Evolutionary conservation across 106 monocot genomes (phyloP), one percentile per base, ranked within the genome.

Genomic region (Xerophyta viscosa): DNA sequence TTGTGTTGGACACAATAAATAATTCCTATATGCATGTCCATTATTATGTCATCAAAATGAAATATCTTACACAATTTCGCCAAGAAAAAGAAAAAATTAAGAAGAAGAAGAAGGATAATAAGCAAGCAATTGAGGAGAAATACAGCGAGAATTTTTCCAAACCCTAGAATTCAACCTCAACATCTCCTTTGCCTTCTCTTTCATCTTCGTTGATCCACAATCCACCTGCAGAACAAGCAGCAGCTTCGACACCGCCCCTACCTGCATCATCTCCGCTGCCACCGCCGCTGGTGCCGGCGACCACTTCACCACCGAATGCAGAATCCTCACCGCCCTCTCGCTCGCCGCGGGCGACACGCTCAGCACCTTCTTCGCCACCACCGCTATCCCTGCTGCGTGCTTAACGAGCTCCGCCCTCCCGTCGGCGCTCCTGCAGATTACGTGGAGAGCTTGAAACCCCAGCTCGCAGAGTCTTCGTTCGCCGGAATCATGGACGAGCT

Each of bases 111-210:
- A 33, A 29, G 69, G 69, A 58, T 73, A 77, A 20, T 37, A 58
- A n/a, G 15, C 31, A 36, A 47, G 60, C 11, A 79, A 21, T 6
- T 50, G 70, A 49, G 60, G 58, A 37, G 63, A 24, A 20, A 79
- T 31, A 19, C 88, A 89, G 3, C 76, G 80, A 3, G 88, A 83
- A 2, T 61, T 54, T 58, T 44, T 83, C 88, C 88, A 89, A 39
- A 60, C 55, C 60, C 43, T 73, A 47, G 58, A 45, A 60, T 89
- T 79, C 72, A 89, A 46, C 52, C 57, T 70, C n/a, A 89, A 41
- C 12, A 89, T 64, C 62, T 77, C 76, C 64, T 37, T 70, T 2
- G 46, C 83, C 76, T 58, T 83, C 73, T 71, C 76, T 69, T 61
- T 84, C 0, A 67, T 41, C 65, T 67, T 73, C 31, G 3, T 20